phyloP scores from a whole-genome alignment of 2,329 filamentous ascomycete genomes.

The Sclerotinia glacialis region DNA sequence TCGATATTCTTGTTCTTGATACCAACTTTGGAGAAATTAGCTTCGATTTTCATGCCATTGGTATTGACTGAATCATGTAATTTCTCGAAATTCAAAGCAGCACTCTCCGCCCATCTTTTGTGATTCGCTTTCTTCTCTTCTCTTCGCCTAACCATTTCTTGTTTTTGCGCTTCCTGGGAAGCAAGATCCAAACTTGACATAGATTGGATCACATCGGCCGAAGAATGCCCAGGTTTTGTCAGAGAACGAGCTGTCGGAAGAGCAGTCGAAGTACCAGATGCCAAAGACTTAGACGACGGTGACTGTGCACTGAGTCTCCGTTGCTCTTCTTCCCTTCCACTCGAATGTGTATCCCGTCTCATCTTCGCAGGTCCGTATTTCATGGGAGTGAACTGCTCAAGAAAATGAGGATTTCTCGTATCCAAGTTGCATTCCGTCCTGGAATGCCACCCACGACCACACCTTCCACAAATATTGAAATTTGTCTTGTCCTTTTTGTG shows the following conservation, averaged over 20 bases:
- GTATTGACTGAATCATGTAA: too few relatives aligned
- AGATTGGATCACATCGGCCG: not conserved
- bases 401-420: not conserved
- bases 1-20: not conserved
- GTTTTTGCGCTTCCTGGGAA: not conserved
- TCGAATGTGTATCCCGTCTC: not conserved
- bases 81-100: too few relatives aligned
- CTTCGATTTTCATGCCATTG: constrained; percentile 25
- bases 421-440: not conserved
- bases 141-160: too few relatives aligned
- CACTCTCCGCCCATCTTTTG: not conserved
- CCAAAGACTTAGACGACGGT: too few relatives aligned
- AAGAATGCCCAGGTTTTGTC: not conserved
- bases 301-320: not conserved
- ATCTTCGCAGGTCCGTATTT: not conserved
- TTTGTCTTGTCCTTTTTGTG: too few relatives aligned
- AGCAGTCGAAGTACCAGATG: not conserved
- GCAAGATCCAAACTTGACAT: not conserved
- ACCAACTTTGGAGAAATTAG: constrained; percentile 34
- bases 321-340: not conserved
- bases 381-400: not conserved
- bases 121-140: not conserved
- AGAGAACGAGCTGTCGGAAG: too few relatives aligned
- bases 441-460: not conserved
- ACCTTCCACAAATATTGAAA: not conserved